These are phyloP conservation scores for Gossypium arboreum DNA, from an alignment of 345 rosid species.

Conservation along the genomic window DNA sequence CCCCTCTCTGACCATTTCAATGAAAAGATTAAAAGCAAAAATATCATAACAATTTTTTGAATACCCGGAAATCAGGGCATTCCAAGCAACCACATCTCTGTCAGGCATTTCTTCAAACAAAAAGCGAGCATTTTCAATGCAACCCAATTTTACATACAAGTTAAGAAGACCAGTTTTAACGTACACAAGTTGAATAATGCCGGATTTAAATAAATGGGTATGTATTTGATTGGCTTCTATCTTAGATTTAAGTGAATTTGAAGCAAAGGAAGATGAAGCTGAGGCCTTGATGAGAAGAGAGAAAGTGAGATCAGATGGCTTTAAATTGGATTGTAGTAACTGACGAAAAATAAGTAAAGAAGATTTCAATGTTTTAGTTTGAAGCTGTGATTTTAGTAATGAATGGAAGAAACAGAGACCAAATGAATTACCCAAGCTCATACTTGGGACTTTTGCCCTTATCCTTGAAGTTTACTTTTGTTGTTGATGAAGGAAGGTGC, in stretches of 20 bases:
- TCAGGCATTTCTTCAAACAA: conserved; percentile 64
- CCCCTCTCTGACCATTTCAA: conserved; percentile 56
- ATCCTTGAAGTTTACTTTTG: background rate
- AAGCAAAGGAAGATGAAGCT: conserved; percentile 17
- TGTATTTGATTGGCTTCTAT: conserved; percentile 44
- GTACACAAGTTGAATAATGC: conserved; percentile 44
- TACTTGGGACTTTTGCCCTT: conserved; percentile 9
- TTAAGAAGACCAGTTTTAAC: conserved; percentile 55
- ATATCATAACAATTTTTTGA: conserved; percentile 50
- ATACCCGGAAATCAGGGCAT: conserved; percentile 71
- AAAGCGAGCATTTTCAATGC: conserved; percentile 30
- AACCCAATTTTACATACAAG: conserved; percentile 42
- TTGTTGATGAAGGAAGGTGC: no score
- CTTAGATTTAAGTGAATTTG: conserved; percentile 14
- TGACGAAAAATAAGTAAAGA: conserved; percentile 45
- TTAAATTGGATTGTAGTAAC: conserved; percentile 40
- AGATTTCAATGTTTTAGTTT: conserved; percentile 34
- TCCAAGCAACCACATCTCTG: conserved; percentile 74
- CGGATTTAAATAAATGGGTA: conserved; percentile 52
- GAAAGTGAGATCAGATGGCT: conserved; percentile 53
- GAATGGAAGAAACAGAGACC: conserved; percentile 46
- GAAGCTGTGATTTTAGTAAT: conserved; percentile 36
- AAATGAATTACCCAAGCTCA: conserved; percentile 25
- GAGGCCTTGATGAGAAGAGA: conserved; percentile 48
- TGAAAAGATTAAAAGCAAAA: conserved; percentile 43